Conservation (phyloP, 495 filamentous ascomycete species). For the Paragyromitra xinjiangensis region DNA sequence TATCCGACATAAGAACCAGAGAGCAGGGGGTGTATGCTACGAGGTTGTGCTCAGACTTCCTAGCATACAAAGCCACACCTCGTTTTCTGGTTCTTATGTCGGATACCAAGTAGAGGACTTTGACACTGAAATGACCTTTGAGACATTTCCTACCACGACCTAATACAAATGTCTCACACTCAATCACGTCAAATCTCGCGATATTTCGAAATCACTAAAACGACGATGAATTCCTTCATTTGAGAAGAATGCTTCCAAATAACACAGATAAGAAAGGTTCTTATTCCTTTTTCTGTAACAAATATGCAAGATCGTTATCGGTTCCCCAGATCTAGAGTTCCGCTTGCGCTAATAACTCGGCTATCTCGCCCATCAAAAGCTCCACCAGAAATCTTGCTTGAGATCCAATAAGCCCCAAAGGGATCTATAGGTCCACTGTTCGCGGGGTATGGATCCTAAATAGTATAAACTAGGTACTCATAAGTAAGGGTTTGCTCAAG, state of each 20-base stretch:
- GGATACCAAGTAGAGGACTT: background rate
- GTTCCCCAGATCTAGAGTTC: background rate
- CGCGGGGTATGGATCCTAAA: background rate
- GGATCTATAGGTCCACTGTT: background rate
- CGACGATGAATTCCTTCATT: background rate
- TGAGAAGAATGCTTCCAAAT: background rate
- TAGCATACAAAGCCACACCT: too few relatives aligned
- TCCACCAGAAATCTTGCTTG: background rate
- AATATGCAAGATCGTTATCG: background rate
- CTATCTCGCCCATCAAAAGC: background rate
- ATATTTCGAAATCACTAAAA: background rate
- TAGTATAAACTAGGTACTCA: background rate
- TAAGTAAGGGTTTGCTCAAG: background rate
- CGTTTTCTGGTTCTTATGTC: too few relatives aligned
- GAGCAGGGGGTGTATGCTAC: too few relatives aligned
- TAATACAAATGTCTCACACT: background rate
- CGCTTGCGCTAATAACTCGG: background rate
- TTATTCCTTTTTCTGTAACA: background rate
- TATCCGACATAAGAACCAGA: too few relatives aligned
- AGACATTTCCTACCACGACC: background rate
- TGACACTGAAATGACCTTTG: background rate
- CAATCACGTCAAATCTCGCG: constrained; percentile 8
- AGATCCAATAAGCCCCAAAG: background rate
- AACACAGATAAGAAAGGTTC: background rate
- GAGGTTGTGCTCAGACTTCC: too few relatives aligned